A percentile compares a stretch with the other conserved stretches of the same genome.
phyloP scores from a whole-genome alignment of 805 yeast species.

The Kodamaea nitidulidarum region DNA sequence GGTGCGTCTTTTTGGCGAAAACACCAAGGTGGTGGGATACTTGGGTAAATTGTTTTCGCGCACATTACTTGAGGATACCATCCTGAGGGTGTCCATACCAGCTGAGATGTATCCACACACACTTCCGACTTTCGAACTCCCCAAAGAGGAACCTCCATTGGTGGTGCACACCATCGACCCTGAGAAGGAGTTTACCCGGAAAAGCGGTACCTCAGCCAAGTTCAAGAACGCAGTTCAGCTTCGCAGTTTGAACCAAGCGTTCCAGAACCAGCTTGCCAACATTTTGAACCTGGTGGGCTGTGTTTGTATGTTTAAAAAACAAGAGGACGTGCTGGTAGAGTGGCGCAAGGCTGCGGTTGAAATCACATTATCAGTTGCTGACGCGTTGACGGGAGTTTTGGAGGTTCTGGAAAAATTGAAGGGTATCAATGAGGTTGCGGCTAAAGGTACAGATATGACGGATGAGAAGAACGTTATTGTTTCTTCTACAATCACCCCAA shows the following conservation, averaged over 20 bases:
- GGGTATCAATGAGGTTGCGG: neutral
- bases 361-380: slow-evolving; percentile 32
- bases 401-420: neutral
- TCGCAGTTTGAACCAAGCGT: slow-evolving; percentile 46
- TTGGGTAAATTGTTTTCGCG: slow-evolving; percentile 48
- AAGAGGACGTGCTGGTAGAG: slow-evolving; percentile 32
- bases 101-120: slow-evolving; percentile 44
- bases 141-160: slow-evolving; percentile 34
- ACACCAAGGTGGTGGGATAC: slow-evolving; percentile 30
- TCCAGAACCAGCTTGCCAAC: slow-evolving; percentile 43
- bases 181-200: slow-evolving; percentile 39
- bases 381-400: slow-evolving; percentile 25
- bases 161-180: slow-evolving; percentile 46
- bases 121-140: slow-evolving; percentile 23
- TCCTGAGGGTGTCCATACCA: slow-evolving; percentile 48
- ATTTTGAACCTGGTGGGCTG: slow-evolving; percentile 42
- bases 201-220: slow-evolving; percentile 53
- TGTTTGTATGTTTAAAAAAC: slow-evolving; percentile 46
- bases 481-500: neutral
- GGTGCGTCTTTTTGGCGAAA: slow-evolving; percentile 36
- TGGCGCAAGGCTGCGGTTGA: slow-evolving; percentile 40
- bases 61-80: slow-evolving; percentile 54
- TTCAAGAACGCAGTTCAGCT: slow-evolving; percentile 59
- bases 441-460: neutral
- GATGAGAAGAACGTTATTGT: neutral